A percentile compares a stretch with the other conserved stretches of the same genome.
These are phyloP conservation scores for Trichoderma sp. DNA, from an alignment of 2,329 filamentous ascomycete genomes.

Conservation along the genomic window DNA sequence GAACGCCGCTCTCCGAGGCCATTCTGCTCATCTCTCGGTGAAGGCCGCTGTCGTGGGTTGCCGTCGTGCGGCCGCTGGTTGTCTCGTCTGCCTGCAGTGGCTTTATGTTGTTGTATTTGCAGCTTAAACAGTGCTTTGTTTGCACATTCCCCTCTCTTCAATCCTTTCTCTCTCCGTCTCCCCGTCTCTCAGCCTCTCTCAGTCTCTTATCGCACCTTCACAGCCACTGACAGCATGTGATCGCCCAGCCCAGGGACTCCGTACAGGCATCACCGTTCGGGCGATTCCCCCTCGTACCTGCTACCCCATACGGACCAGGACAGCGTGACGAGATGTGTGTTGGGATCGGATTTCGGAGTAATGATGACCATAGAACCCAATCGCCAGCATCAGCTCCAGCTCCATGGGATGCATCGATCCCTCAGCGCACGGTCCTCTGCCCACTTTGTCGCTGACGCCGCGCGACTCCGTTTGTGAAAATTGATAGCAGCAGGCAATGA, in stretches of 20 bases:
- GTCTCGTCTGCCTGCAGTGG: background rate
- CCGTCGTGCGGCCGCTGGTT: background rate
- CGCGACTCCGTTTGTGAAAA: background rate
- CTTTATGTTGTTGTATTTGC: background rate
- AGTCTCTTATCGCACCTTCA: background rate
- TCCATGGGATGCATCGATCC: background rate
- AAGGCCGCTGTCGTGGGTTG: background rate
- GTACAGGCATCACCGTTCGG: background rate
- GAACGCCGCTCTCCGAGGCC: background rate
- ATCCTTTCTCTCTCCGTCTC: background rate
- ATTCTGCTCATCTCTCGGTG: background rate
- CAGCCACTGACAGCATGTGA: background rate
- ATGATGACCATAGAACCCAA: slow-evolving; percentile 19
- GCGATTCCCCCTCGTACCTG: background rate
- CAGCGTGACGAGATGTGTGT: background rate
- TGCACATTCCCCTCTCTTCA: background rate
- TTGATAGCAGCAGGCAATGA: background rate
- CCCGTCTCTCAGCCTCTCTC: background rate
- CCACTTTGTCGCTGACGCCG: slow-evolving; percentile 12
- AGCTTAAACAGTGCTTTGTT: background rate
- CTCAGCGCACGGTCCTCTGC: slow-evolving; percentile 1
- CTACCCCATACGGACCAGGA: background rate
- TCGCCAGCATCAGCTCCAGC: background rate
- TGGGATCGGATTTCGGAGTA: slow-evolving; percentile 13
- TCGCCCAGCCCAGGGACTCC: background rate